Evolutionary conservation across 805 yeast species (phyloP), one percentile per base, ranked within the genome.

Genomic region (Candida tibetensis): DNA sequence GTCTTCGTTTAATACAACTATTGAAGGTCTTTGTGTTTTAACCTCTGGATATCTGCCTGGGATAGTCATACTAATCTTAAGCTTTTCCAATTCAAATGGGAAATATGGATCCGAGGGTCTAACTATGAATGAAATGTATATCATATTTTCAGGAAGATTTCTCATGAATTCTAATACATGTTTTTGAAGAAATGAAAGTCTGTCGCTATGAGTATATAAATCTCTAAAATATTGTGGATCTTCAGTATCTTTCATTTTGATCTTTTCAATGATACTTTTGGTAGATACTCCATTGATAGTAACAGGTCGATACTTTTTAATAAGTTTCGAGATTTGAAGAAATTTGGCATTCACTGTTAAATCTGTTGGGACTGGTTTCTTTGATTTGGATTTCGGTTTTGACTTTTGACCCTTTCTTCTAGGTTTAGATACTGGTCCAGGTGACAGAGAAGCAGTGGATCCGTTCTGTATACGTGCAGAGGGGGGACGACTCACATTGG

Each of bases 21-120:
- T 66, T 12, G 70, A 59, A 1, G 88, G 85, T 13, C 53, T 44
- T 3, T 60, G 55, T 14, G 52, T 58, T n/a, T 52, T 51, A 13
- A 51, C 50, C 19, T 54, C 45, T 0, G 88, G 88, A 48, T 81
- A 84, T 23, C 60, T 61, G 2, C 58, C 51, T 0, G 91, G 87
- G 3, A 84, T 64, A 27, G 68, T 57, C 22, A 85, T 55, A 31
- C 76, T 71, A 22, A 83, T 50, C 34, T 74, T 70, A 39, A 84
- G 64, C n/a, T 55, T 49, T 2, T 70, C 72, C 21, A 84, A 57
- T 37, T 81, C 87, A 51, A 69, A 83, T 0, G 89, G 83, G 52
- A 85, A 84, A 31, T 82, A 84, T 0, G 89, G 89, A 52, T 82
- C 90, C 0, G 81, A 67, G 0, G 90, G 90, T 15, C 48, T 51